These are phyloP conservation scores for Podospora tetraspora DNA, from an alignment of 495 filamentous ascomycete species.

Conservation along the genomic window DNA sequence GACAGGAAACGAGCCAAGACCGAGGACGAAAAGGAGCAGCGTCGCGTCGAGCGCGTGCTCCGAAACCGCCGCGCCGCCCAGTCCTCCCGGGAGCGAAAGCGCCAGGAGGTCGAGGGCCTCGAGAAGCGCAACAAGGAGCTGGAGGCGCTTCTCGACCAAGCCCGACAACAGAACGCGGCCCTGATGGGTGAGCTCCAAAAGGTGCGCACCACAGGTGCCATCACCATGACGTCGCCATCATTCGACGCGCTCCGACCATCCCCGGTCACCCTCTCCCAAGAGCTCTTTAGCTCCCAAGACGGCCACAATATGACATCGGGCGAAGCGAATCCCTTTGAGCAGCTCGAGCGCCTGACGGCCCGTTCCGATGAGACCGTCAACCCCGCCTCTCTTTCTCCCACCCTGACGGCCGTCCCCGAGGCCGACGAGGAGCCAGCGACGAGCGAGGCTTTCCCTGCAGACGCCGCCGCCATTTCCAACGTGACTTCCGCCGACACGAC, in stretches of 20 bases:
- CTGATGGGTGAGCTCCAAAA: conserved; percentile 61
- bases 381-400: conserved; percentile 50
- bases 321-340: conserved; percentile 27
- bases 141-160: conserved; percentile 56
- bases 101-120: conserved; percentile 85
- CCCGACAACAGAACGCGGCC: conserved; percentile 60
- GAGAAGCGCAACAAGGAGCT: conserved; percentile 71
- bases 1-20: conserved; percentile 94
- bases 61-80: conserved; percentile 94
- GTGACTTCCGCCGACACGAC: conserved; percentile 75
- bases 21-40: conserved; percentile 97
- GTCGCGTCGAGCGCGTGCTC: conserved; percentile 92
- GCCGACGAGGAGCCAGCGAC: conserved; percentile 19
- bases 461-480: conserved; percentile 35
- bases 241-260: conserved; percentile 36
- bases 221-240: conserved; percentile 11
- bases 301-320: conserved; percentile 21
- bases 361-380: conserved; percentile 45
- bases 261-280: conserved; percentile 48
- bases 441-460: conserved; percentile 23
- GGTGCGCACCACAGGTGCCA: conserved; percentile 50
- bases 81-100: conserved; percentile 92
- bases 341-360: conserved; percentile 32
- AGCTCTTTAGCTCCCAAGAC: conserved; percentile 46
- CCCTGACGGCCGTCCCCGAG: conserved; percentile 44